Base-by-base conservation (phyloP, 2,329 filamentous ascomycete genomes). In the Ophiostoma ulmi region DNA sequence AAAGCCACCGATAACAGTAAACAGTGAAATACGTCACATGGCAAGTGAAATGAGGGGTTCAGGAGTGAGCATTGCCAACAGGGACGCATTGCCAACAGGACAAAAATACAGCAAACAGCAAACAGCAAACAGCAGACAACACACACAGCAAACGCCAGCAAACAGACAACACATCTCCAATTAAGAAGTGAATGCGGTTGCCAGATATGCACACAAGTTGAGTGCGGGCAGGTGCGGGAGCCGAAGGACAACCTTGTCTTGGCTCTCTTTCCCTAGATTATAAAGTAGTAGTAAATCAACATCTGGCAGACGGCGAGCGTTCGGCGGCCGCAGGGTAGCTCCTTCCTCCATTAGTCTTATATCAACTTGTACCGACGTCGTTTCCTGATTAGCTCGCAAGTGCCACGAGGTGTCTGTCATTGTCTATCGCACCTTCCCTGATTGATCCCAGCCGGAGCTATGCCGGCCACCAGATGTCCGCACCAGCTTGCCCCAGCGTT, bases 11-110 rank as follows among this genome's bases (percentile, higher is more conserved):
- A 71, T 71, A 71, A 71, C 61, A 58, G 14, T 36, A 69, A 68
- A 69, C 67, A 44, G n/a, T 36, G 67, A 69, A 67, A 69, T 61
- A 71, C 61, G 70, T 71, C 70, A 71, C 70, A 71, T 71, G 70
- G 44, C 39, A 39, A 38, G 58, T 48, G 65, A 68, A 38, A 48
- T 39, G 52, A 61, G 20, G 55, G 35, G 63, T 26, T 26, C 22
- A n/a, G 13, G 36, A 20, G 58, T 35, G 66, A 36, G 26, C n/a
- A 17, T 69, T 70, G 68, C 67, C 68, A 71, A 41, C 68, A 63
- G 48, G 38, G 17, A 13, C 22, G 11, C n/a, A 58, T 26, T 17
- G 22, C 22, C 52, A 58, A 10, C n/a, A 58, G 26, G 44, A 58
- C 52, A 58, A 22, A 26, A 26, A 3, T 4, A 31, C 22, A 48